Conservation (phyloP, 768 basidiomycete genomes). For the Piloderma croceum region DNA sequence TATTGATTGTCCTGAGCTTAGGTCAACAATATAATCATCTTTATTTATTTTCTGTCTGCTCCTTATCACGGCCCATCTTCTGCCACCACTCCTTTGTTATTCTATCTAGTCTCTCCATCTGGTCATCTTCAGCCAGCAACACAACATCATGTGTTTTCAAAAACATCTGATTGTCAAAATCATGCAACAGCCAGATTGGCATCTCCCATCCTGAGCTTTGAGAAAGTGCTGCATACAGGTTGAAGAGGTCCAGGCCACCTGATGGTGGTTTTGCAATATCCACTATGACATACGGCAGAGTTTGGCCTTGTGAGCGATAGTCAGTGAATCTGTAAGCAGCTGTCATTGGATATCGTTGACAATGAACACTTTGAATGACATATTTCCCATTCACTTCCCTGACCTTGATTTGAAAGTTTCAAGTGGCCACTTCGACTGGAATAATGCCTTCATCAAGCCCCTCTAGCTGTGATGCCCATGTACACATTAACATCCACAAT, state of each 20-base stretch:
- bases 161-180: constrained; percentile 24
- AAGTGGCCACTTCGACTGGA: constrained; percentile 23
- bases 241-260: constrained; percentile 29
- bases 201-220: constrained; percentile 22
- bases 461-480: constrained; percentile 15
- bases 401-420: constrained; percentile 16
- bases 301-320: constrained; percentile 39
- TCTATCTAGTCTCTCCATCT: constrained; percentile 1
- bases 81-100: constrained; percentile 6
- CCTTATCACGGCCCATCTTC: too few relatives aligned
- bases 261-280: constrained; percentile 33
- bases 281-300: constrained; percentile 29
- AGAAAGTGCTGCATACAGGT: constrained; percentile 37
- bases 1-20: too few relatives aligned
- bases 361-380: constrained; percentile 9
- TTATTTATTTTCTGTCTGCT: too few relatives aligned
- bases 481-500: constrained; percentile 30
- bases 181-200: constrained; percentile 22
- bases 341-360: constrained; percentile 28
- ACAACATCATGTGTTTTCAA: constrained; percentile 25
- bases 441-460: constrained; percentile 27
- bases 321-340: constrained; percentile 39
- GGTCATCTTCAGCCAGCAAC: constrained; percentile 2
- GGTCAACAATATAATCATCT: too few relatives aligned
- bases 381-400: constrained; percentile 8